Evolutionary conservation across 2,329 filamentous ascomycete genomes (phyloP), one percentile per base, ranked within the genome.

Genomic region (Aschersonia sp.): DNA sequence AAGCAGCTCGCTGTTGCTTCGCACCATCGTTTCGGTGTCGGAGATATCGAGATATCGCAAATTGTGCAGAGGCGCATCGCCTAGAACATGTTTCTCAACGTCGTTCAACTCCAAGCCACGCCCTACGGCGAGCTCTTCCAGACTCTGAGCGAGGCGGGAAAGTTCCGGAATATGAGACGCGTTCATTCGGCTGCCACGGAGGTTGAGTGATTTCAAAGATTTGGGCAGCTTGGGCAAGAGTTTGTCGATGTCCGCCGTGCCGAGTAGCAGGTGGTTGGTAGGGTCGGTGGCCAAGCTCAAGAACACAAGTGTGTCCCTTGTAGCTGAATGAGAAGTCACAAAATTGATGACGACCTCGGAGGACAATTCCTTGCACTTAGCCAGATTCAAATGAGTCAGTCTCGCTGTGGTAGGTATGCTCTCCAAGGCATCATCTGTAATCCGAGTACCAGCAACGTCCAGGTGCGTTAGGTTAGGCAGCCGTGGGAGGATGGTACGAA

Each of bases 11-110:
- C 87, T 74, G 46, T 77, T 73, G 46, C 76, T 72, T 5, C 75
- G 75, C 46, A 75, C 71, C 51, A 87, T 78, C 37, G 63, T 64
- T 45, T 66, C 63, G 44, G 68, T 58, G 58, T 86, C 83, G 41
- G 81, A 86, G 43, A 89, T 74, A 58, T 90, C 86, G 47, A 92
- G 68, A 61, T 87, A 92, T 56, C 78, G 81, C 30, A 92, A 71
- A 31, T 74, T 74, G 51, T 81, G 76, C 2, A 75, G 72, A 60
- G 52, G 50, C 71, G 64, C 46, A 72, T 67, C 5, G 71, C 71
- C 37, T 72, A 68, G 54, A 87, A 80, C n/a, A 82, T 66, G 58
- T 11, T 42, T 42, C n/a, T 83, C 79, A 50, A 89, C 70, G 52
- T 88, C 81, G 46, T 67, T 63, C 43, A 85, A 70, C 10, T 75